Conservation (phyloP, 768 basidiomycete genomes). For the Suillus tomentosus region DNA sequence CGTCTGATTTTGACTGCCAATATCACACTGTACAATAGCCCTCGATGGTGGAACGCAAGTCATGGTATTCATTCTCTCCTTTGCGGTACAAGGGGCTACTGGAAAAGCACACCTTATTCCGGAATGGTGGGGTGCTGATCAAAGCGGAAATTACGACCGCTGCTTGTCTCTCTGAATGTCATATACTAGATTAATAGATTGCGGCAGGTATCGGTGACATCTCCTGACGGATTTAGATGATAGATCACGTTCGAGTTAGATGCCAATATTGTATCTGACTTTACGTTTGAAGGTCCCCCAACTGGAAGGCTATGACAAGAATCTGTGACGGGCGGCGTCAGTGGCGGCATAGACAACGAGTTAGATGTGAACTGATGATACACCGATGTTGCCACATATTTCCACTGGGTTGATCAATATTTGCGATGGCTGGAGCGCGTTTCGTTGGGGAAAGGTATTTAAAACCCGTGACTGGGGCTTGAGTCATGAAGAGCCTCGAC, state of each 20-base stretch:
- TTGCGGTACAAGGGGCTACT: conserved; percentile 51
- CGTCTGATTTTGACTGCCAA: neutral
- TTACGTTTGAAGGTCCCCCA: too few species aligned
- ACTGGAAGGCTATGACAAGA: too few species aligned
- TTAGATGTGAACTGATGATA: conserved; percentile 38
- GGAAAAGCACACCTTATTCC: conserved; percentile 50
- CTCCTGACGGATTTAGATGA: neutral
- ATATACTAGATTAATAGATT: neutral
- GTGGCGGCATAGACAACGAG: neutral
- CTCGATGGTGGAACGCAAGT: conserved; percentile 48
- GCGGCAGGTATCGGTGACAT: neutral
- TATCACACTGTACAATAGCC: conserved; percentile 18
- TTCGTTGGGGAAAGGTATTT: conserved; percentile 70
- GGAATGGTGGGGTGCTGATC: conserved; percentile 57
- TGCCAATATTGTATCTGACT: too few species aligned
- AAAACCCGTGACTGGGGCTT: conserved; percentile 65
- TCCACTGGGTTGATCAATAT: conserved; percentile 70
- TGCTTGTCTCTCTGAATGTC: conserved; percentile 7
- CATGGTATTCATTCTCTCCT: conserved; percentile 55
- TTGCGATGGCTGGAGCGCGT: conserved; percentile 54
- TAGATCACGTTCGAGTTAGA: too few species aligned
- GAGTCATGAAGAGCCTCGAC: conserved; percentile 71
- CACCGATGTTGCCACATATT: conserved; percentile 78
- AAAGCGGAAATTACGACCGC: conserved; percentile 38
- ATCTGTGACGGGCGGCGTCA: too few species aligned